Base-by-base conservation (phyloP, 768 basidiomycete species). In the Rossbeevera mucosa region DNA sequence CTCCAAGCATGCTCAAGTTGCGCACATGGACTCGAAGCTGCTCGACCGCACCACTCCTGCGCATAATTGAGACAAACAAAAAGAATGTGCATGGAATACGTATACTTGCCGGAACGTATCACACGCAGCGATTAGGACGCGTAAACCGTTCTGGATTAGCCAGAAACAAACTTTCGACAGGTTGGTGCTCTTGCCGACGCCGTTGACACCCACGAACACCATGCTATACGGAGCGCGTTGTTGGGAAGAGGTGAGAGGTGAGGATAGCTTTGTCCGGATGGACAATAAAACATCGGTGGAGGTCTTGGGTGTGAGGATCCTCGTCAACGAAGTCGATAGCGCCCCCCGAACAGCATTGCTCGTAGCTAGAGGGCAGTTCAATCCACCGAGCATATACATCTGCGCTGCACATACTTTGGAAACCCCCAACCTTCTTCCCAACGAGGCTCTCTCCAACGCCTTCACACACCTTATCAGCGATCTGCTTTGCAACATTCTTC, bases 161-260 rank as follows among this genome's bases (percentile, higher is more conserved):
- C 96, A 99, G 73, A 98, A 99, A 71, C 93, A 94, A 46, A 99
- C 95, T 75, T 99, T 99, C 40, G 88, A 91, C 38, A 99, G 73
- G 70, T 98, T 99, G 6, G 96, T 98, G 61, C 92, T 95, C 75
- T 99, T 99, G 28, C 96, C 96, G 22, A 99, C 96, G 22, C 96
- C 96, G 64, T 99, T 99, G 31, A 99, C 96, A 13, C 96, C 96
- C 38, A 98, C 94, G 66, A 99, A 99, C 0, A 93, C 86, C 62
- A 99, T 89, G 61, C 84, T 85, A 70, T 97, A 98, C 0, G 95
- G 95, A 61, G 83, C 75, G 9, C 88, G 81, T 62, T 86, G 86
- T 62, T 88, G 85, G 26, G 81, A 81, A 9, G 90, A 85, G 3
- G 88, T 72, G 24, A 91, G 68, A 18, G 86, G 81, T 0, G 87